A percentile compares a stretch with the other conserved stretches of the same genome.
phyloP scores from a whole-genome alignment of 257 asterid genomes.

The Cordia subcordata region DNA sequence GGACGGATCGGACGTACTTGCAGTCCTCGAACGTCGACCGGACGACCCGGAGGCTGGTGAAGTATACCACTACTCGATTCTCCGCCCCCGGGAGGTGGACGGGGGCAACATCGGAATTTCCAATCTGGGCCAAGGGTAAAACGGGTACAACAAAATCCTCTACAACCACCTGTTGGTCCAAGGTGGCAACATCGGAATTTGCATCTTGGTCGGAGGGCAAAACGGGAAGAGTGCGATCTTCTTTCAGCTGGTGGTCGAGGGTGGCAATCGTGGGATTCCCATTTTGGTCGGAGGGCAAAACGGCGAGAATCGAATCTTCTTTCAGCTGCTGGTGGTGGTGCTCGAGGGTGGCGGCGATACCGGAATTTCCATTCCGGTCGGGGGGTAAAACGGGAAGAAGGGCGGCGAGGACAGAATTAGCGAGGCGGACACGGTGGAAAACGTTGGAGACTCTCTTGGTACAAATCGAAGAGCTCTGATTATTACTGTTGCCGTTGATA shows the following conservation, averaged over 20 bases:
- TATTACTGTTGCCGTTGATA: not conserved
- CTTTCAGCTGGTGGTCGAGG: not conserved
- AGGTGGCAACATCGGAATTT: not conserved
- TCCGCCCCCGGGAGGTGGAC: slow-evolving; percentile 58
- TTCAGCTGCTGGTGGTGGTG: no score
- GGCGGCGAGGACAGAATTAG: slow-evolving; percentile 48
- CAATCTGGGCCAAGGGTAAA: not conserved
- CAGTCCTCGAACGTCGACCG: slow-evolving; percentile 90
- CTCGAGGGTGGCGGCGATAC: not conserved
- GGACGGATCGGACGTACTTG: slow-evolving; percentile 57
- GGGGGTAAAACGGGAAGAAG: not conserved
- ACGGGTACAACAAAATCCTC: no score
- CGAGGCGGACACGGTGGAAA: slow-evolving; percentile 74
- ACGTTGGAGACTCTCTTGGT: slow-evolving; percentile 30
- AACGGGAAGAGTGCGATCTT: not conserved
- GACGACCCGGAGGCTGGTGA: slow-evolving; percentile 78
- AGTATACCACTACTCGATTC: slow-evolving; percentile 59
- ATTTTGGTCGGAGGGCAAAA: not conserved
- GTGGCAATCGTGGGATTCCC: not conserved
- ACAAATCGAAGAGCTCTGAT: slow-evolving; percentile 16
- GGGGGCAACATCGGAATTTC: not conserved
- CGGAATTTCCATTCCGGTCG: not conserved
- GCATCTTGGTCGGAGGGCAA: not conserved
- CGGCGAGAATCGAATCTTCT: not conserved
- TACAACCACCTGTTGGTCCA: no score